Base-by-base conservation (phyloP, 371 early-diverging fungal genomes). In the Syncephalastrum contaminatum region DNA sequence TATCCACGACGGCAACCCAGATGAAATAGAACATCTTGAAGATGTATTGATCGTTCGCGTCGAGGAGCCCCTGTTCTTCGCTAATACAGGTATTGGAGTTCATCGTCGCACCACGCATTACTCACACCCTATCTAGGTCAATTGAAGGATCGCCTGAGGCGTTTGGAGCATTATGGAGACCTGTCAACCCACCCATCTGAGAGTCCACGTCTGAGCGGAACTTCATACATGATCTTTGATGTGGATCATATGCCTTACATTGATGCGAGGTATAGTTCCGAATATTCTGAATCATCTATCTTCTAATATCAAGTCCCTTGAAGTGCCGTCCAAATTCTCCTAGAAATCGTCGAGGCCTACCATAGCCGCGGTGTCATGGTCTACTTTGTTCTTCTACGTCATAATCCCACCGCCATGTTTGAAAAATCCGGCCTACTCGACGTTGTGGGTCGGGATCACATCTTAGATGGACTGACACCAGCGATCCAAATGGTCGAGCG, bases 61-160 rank as follows among this genome's bases (percentile, higher is more conserved):
- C 24, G 93, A 95, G 54, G 98, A 97, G 59, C 85, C 89, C 0
- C 70, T 97, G 22, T 94, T 89, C 66, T 97, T 97, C 79, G 96
- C 96, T 43, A 97, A 97, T 66, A 88, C 91, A 44, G 96, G 77
- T 71, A 66, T 43, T 30, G 2, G 19, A 41, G 20, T 15, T 24
- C 39, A 13, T 44, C 39, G 4, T 19, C 19, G 5, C 47, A 18
- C 20, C 20, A 21, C 39, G 30, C 19, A 42, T 53, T 15, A 54
- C 39, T 41, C 21, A 18, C 41, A 14, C 25, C 56, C 47, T 15
- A 24, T 46, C 30, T 46, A 75, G 79, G 95, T 1, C 94, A 96
- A 76, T 73, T 98, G 51, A 91, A 91, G 67, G 96, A 96, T 48
- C 83, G 96, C 24, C 77, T 98, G 46, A 85, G 91, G 44, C 88